These are phyloP conservation scores for Candida sanyaensis DNA, from an alignment of 1,139 yeast genomes.

Conservation along the genomic window DNA sequence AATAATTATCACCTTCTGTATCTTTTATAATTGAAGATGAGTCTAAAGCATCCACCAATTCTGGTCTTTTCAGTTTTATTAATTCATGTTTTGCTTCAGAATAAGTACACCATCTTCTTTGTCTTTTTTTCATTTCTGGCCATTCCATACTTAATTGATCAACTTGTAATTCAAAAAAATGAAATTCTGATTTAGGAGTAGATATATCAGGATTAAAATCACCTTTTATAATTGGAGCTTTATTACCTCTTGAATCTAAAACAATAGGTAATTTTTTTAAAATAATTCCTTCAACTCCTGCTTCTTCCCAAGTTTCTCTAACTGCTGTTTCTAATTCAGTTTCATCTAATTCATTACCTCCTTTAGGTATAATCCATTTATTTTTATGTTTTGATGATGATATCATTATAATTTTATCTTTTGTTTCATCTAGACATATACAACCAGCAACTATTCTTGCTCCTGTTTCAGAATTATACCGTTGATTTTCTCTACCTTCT, in stretches of 20 bases:
- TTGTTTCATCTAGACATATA: conserved; percentile 61
- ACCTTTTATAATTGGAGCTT: conserved; percentile 51
- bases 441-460: conserved; percentile 93
- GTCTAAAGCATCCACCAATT: conserved; percentile 65
- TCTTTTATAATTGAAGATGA: conserved; percentile 49
- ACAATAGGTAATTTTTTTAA: conserved; percentile 61
- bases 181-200: conserved; percentile 76
- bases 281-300: conserved; percentile 78
- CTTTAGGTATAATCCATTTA: conserved; percentile 91
- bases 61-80: conserved; percentile 61
- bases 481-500: conserved; percentile 40
- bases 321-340: conserved; percentile 61
- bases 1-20: conserved; percentile 10
- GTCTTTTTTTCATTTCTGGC: conserved; percentile 71
- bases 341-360: conserved; percentile 92
- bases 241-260: conserved; percentile 66
- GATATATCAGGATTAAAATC: conserved; percentile 41
- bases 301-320: conserved; percentile 98
- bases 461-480: conserved; percentile 55
- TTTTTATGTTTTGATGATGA: conserved; percentile 67
- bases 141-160: conserved; percentile 57
- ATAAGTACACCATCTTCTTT: conserved; percentile 75
- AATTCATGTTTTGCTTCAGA: conserved; percentile 72
- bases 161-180: conserved; percentile 76
- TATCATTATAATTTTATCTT: conserved; percentile 70